These are phyloP conservation scores for Salix udensis DNA, from an alignment of 345 rosid genomes.

Conservation along the genomic window DNA sequence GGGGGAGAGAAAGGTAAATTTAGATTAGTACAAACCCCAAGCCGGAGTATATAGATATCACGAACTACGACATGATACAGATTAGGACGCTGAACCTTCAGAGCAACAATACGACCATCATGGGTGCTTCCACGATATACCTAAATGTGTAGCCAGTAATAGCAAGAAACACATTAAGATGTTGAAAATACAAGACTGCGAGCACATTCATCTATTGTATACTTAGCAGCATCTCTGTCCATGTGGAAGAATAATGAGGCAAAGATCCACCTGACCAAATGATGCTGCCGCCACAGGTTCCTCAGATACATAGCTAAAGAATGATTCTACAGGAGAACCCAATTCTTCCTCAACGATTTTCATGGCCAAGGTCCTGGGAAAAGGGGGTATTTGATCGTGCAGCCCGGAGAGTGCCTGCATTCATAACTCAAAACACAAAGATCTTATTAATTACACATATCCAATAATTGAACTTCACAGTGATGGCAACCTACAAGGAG, in stretches of 20 bases:
- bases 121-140: constrained; percentile 71
- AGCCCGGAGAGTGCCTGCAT: constrained; percentile 88
- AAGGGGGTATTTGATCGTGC: constrained; percentile 88
- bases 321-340: constrained; percentile 66
- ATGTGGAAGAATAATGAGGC: background rate
- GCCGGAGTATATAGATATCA: constrained; percentile 79
- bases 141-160: constrained; percentile 34
- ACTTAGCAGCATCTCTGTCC: too few species aligned
- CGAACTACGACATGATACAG: constrained; percentile 77
- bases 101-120: constrained; percentile 77
- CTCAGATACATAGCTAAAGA: constrained; percentile 66
- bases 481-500: background rate
- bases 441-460: background rate
- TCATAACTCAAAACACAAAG: constrained; percentile 12
- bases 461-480: background rate
- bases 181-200: background rate
- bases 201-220: background rate
- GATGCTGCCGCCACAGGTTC: constrained; percentile 95
- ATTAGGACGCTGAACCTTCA: constrained; percentile 96
- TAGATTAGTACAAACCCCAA: constrained; percentile 61
- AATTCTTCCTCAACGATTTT: constrained; percentile 82
- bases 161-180: background rate
- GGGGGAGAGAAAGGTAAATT: background rate
- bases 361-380: constrained; percentile 64
- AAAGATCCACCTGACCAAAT: constrained; percentile 77